Percentiles rank a stretch among this genome's conserved stretches.
Evolutionary conservation across 352 stramenopile species (phyloP).

Genomic region (Thalassiosira hispida): DNA sequence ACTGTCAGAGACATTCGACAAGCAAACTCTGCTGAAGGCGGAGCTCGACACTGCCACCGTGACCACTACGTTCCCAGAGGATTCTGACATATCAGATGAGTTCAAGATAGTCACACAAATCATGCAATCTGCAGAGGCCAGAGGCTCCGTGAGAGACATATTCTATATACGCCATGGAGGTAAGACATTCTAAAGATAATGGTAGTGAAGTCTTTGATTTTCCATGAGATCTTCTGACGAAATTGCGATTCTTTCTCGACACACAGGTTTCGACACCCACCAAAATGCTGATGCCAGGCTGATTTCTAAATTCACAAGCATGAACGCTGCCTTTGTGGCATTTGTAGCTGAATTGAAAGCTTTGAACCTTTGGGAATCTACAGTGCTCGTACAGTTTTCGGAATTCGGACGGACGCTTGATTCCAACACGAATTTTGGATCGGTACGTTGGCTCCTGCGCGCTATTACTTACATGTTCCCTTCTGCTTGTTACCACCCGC

Average conservation of each 20-base stretch:
- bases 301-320: background rate
- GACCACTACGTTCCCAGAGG: conserved; percentile 11
- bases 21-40: conserved; percentile 2
- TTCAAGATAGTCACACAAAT: conserved; percentile 47
- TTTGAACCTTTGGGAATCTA: conserved; percentile 40
- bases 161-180: conserved; percentile 71
- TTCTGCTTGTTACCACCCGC: too few species aligned
- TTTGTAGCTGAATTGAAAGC: conserved; percentile 63
- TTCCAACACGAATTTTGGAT: conserved; percentile 1
- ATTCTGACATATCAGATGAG: background rate
- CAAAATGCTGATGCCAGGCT: background rate
- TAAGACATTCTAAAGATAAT: too few species aligned
- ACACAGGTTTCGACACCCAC: too few species aligned
- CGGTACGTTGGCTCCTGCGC: too few species aligned
- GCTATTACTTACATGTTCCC: too few species aligned
- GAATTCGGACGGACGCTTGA: conserved; percentile 59
- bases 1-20: conserved; percentile 20
- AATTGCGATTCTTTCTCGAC: too few species aligned
- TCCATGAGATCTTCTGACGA: too few species aligned
- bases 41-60: conserved; percentile 11
- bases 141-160: conserved; percentile 53
- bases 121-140: conserved; percentile 23
- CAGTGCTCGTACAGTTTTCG: conserved; percentile 31
- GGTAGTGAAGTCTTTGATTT: too few species aligned
- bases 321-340: conserved; percentile 18